Evolutionary conservation across 352 stramenopile genomes (phyloP).

Genomic region (Phytophthora litchii): DNA sequence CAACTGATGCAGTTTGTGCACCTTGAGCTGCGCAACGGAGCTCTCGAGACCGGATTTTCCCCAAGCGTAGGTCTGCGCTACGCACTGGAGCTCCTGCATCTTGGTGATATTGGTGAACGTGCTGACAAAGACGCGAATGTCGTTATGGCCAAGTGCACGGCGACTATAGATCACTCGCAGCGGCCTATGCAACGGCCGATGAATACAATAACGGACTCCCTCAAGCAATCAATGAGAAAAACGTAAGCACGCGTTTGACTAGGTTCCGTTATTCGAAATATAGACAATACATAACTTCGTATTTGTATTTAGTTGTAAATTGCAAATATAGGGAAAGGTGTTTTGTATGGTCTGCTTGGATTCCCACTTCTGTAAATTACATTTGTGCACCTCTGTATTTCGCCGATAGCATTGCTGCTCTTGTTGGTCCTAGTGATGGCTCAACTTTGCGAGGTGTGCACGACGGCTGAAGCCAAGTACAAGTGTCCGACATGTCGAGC

Average conservation of each 20-base stretch:
- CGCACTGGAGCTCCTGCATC: constrained; percentile 84
- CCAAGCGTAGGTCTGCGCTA: constrained; percentile 92
- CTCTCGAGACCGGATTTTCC: constrained; percentile 85
- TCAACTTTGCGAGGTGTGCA: constrained; percentile 62
- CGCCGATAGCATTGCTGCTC: constrained; percentile 11
- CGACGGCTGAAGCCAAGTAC: constrained; percentile 71
- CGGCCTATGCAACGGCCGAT: constrained; percentile 25
- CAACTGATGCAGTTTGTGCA: constrained; percentile 27
- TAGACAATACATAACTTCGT: neutral
- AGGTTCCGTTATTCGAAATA: constrained; percentile 8
- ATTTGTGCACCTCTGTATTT: constrained; percentile 1
- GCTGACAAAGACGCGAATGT: constrained; percentile 9
- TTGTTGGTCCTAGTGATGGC: constrained; percentile 37
- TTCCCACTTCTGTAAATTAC: constrained; percentile 6
- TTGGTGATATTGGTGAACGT: constrained; percentile 7
- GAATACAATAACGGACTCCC: constrained; percentile 23
- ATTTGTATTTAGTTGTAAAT: constrained; percentile 1
- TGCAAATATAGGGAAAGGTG: too few species aligned
- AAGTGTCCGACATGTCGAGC: constrained; percentile 77
- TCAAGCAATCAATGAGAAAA: constrained; percentile 20
- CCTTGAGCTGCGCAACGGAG: constrained; percentile 89
- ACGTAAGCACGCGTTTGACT: constrained; percentile 11
- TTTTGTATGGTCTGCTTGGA: constrained; percentile 23
- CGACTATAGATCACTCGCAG: constrained; percentile 12
- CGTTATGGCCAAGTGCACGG: constrained; percentile 17